Evolutionary conservation across 2,329 filamentous ascomycete species (phyloP), one percentile per base, ranked within the genome.

Genomic region (Cladosporium sp.): DNA sequence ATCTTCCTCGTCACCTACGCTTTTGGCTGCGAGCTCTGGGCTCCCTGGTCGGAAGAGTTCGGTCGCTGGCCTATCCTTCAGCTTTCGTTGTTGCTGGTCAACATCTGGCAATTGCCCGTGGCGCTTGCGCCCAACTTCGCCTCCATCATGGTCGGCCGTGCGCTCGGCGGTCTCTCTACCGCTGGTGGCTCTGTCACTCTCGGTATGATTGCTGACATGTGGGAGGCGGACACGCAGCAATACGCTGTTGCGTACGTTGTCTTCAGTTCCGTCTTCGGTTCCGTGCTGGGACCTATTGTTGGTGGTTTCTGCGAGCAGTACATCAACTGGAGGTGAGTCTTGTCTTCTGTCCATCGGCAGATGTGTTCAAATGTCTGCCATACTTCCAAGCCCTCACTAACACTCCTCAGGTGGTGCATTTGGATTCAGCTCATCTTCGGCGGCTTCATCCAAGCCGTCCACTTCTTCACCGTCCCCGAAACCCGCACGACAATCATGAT

Each of bases 371-470:
- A 28, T 16, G 5, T 16, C 16, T 43, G 22, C n/a, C 37, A 42
- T 14, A 49, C 9, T 43, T 32, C 19, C 11, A 10, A 6, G n/a
- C 8, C 10, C n/a, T 6, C 4, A 32, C 43, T 45, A 34, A 45
- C 43, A 45, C 7, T 14, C 19, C n/a, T 48, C 44, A 64, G 80
- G 62, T 91, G 86, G 86, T 82, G 77, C 50, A 91, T 93, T 66
- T 95, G 89, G 89, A 87, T 93, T 56, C 89, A 95, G 70, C 80
- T 93, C 59, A 90, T 92, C 62, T 84, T 93, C 49, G 87, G 88
- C 32, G 86, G 74, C 5, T 77, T 81, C 45, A 81, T 91, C 10
- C 87, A 92, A 65, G 22, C 81, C 3, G 65, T 87, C 3, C 67
- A 70, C 56, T 67, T 66, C 58, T 62, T 85, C 46, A 65, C 87